Percentiles rank a stretch among this genome's conserved stretches.
Conservation (phyloP, 2,329 filamentous ascomycete genomes). For the Nigrospora sphaerica region DNA sequence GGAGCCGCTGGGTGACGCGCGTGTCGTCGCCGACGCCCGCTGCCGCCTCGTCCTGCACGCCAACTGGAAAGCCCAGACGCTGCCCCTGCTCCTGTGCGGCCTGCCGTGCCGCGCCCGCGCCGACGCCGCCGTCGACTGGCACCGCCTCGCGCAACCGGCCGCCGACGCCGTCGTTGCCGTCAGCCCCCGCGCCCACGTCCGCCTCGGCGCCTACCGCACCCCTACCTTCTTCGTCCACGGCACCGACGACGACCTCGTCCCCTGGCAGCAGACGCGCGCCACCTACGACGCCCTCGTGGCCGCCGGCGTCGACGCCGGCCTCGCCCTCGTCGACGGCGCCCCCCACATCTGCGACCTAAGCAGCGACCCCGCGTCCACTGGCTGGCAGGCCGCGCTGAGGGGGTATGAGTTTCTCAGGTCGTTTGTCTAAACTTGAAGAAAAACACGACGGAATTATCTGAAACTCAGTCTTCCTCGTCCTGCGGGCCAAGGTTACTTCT, state of each 20-base stretch:
- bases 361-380: constrained; percentile 2
- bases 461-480: too few species aligned
- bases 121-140: constrained; percentile 5
- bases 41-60: constrained; percentile 20
- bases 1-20: constrained; percentile 5
- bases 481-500: too few species aligned
- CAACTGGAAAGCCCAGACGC: constrained; percentile 18
- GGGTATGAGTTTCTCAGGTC: constrained; percentile 5
- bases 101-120: constrained; percentile 9
- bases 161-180: constrained; percentile 8
- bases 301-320: constrained; percentile 3
- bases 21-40: constrained; percentile 13
- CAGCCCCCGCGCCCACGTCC: constrained; percentile 18
- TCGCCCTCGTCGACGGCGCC: constrained; percentile 7
- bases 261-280: constrained; percentile 13
- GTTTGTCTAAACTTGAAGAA: too few species aligned
- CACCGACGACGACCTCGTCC: constrained; percentile 18
- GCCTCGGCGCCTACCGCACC: constrained; percentile 11
- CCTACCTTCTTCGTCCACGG: constrained; percentile 23
- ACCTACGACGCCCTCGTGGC: constrained; percentile 11
- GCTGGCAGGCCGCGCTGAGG: constrained; percentile 3
- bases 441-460: too few species aligned
- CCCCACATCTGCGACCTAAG: constrained; percentile 7
- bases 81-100: constrained; percentile 17
- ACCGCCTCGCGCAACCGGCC: constrained; percentile 6